These are phyloP conservation scores for Mycena belliarum DNA, from an alignment of 768 basidiomycete genomes.

Conservation along the genomic window DNA sequence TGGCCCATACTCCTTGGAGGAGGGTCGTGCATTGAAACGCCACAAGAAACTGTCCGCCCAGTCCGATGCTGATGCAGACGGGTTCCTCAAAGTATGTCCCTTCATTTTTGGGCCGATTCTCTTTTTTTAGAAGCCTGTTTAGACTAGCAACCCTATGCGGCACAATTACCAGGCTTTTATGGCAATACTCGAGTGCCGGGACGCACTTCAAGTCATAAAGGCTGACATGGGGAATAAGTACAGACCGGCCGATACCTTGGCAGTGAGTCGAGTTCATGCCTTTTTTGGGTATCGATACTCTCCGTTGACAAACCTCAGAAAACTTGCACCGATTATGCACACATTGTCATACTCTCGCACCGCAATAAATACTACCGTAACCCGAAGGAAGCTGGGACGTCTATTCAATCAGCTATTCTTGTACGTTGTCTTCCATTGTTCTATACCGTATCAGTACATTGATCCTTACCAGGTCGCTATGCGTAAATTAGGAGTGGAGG, in stretches of 20 bases:
- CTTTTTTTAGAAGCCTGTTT: background rate
- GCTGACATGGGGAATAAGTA: background rate
- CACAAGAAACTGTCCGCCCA: background rate
- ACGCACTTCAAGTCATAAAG: background rate
- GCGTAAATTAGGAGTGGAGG: background rate
- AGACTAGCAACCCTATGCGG: background rate
- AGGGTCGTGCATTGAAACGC: slow-evolving; percentile 1
- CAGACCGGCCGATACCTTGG: background rate
- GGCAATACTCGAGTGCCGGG: background rate
- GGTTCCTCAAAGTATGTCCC: background rate
- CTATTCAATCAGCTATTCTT: background rate
- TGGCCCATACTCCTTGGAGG: background rate
- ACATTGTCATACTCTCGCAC: background rate
- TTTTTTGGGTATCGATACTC: background rate
- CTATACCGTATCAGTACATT: no score
- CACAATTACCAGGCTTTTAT: background rate
- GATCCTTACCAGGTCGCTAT: background rate
- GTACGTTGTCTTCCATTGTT: background rate
- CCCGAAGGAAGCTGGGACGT: background rate
- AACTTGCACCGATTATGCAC: background rate
- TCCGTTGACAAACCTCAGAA: background rate
- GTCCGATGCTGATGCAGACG: background rate
- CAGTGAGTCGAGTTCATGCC: background rate
- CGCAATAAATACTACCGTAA: background rate
- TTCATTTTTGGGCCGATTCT: background rate